Percentiles rank a stretch among this genome's conserved stretches.
Conservation (phyloP, 768 basidiomycete species). For the Suillus paluster region DNA sequence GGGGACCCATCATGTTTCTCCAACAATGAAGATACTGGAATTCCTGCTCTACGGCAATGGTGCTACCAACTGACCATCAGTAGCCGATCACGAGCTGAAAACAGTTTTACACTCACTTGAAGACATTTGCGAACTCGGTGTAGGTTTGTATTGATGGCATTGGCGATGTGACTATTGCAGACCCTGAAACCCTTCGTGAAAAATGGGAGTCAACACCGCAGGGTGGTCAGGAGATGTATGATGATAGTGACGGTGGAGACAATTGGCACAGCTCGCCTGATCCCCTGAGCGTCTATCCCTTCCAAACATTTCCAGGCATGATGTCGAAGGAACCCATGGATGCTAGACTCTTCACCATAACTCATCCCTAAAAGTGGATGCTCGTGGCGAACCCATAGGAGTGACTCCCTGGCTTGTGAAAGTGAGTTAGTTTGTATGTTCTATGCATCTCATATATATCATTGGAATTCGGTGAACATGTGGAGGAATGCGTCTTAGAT, state of each 20-base stretch:
- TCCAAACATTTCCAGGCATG: background rate
- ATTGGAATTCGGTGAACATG: slow-evolving; percentile 49
- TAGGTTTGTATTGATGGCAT: slow-evolving; percentile 54
- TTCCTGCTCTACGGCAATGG: slow-evolving; percentile 62
- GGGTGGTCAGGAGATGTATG: slow-evolving; percentile 28
- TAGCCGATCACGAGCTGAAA: slow-evolving; percentile 50
- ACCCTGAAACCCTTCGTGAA: slow-evolving; percentile 52
- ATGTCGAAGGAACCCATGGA: background rate
- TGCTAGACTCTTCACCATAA: slow-evolving; percentile 19
- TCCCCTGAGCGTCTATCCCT: background rate
- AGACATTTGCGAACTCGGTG: slow-evolving; percentile 52
- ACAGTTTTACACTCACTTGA: slow-evolving; percentile 52
- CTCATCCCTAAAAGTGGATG: slow-evolving; percentile 45
- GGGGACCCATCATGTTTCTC: slow-evolving; percentile 61
- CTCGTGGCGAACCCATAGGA: slow-evolving; percentile 46
- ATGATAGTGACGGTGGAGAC: slow-evolving; percentile 25
- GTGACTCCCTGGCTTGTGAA: slow-evolving; percentile 49
- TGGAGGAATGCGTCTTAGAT: slow-evolving; percentile 48
- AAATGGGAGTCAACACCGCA: slow-evolving; percentile 53
- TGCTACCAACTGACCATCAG: slow-evolving; percentile 57
- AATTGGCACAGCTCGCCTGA: slow-evolving; percentile 12
- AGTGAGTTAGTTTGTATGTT: slow-evolving; percentile 29
- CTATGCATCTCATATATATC: background rate
- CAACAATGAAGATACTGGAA: slow-evolving; percentile 54
- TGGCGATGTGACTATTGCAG: slow-evolving; percentile 53